These are phyloP conservation scores for Discostella pseudostelligera DNA, from an alignment of 108 stramenopile genomes.

Conservation along the genomic window DNA sequence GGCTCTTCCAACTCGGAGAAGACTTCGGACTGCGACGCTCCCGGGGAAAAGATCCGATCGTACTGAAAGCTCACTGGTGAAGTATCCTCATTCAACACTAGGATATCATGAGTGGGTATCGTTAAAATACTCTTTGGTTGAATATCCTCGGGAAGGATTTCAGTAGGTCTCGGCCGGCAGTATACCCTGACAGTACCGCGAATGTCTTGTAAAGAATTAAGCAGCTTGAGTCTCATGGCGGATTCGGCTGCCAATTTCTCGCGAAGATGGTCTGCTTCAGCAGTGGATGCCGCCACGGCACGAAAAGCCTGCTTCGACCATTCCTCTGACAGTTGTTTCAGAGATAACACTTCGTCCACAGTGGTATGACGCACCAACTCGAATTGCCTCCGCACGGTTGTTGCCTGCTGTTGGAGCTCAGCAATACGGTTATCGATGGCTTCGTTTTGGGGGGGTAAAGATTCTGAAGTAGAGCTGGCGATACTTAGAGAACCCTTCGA, in stretches of 20 bases:
- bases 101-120: constrained; percentile 67
- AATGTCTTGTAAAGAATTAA: constrained; percentile 77
- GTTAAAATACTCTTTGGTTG: constrained; percentile 30
- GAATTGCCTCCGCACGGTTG: constrained; percentile 35
- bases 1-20: constrained; percentile 90
- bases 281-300: constrained; percentile 43
- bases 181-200: constrained; percentile 81
- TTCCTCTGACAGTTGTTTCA: constrained; percentile 38
- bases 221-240: constrained; percentile 66
- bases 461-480: neutral
- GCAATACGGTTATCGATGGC: neutral
- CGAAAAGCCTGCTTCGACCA: constrained; percentile 45
- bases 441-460: neutral
- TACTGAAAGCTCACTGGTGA: constrained; percentile 80
- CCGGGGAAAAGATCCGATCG: constrained; percentile 85
- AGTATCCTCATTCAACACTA: constrained; percentile 60
- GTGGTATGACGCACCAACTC: constrained; percentile 50
- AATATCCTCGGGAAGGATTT: neutral
- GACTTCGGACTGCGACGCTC: constrained; percentile 71
- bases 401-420: constrained; percentile 2
- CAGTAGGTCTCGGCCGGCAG: constrained; percentile 57
- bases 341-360: constrained; percentile 45
- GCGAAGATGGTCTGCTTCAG: constrained; percentile 58
- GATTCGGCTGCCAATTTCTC: constrained; percentile 75
- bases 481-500: neutral